Percentiles rank a stretch among this genome's conserved stretches.
phyloP scores from a whole-genome alignment of 129 eudicot species.

The Centella asiatica region DNA sequence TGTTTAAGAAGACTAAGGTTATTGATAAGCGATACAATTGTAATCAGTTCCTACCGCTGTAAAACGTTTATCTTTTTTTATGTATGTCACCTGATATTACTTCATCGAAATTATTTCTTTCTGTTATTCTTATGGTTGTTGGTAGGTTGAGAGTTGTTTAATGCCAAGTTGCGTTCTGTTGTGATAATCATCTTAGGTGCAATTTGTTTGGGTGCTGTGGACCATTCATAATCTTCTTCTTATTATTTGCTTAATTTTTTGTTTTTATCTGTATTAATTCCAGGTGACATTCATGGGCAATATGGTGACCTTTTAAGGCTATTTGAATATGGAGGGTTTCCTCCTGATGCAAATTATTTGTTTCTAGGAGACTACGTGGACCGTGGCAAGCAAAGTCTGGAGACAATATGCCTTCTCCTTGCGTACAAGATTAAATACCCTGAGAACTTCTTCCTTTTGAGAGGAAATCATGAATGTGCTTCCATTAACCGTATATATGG shows the following conservation, averaged over 20 bases:
- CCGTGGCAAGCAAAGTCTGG: conserved; percentile 73
- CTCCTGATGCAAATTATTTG: conserved; percentile 64
- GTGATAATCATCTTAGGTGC: too few species aligned
- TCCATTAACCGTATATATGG: conserved; percentile 72
- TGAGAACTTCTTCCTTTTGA: conserved; percentile 60
- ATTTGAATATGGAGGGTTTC: conserved; percentile 71
- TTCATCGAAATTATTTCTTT: too few species aligned
- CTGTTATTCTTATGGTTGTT: too few species aligned
- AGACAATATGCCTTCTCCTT: conserved; percentile 68
- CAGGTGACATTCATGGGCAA: conserved; percentile 83
- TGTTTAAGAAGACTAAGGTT: too few species aligned
- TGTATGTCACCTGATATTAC: too few species aligned
- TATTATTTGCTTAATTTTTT: neutral
- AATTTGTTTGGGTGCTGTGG: neutral
- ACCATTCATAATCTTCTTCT: neutral
- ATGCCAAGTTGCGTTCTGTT: too few species aligned
- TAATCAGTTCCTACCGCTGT: too few species aligned
- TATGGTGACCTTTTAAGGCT: conserved; percentile 66
- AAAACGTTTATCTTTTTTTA: too few species aligned
- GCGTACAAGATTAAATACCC: conserved; percentile 75
- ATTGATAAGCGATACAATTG: too few species aligned
- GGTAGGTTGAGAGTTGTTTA: too few species aligned
- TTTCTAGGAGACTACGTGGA: conserved; percentile 75
- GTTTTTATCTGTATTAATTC: conserved; percentile 4
- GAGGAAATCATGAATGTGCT: conserved; percentile 79